phyloP scores from a whole-genome alignment of 805 yeast species.

The Yarrowia osloensis region DNA sequence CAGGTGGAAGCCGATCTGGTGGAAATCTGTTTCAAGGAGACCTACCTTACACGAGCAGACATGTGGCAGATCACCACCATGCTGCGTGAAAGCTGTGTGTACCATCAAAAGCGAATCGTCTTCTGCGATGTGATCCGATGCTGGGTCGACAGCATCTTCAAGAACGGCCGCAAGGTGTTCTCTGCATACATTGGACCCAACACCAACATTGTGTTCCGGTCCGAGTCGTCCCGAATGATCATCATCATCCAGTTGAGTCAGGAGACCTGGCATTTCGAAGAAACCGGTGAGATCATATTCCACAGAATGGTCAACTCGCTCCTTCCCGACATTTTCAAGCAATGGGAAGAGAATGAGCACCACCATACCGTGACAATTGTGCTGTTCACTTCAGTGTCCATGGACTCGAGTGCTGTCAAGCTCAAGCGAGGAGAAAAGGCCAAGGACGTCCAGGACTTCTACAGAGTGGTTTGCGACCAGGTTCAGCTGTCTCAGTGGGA shows the following conservation, averaged over 20 bases:
- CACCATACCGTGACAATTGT: conserved; percentile 92
- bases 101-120: conserved; percentile 62
- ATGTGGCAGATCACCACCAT: conserved; percentile 82
- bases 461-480: conserved; percentile 92
- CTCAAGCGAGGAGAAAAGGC: conserved; percentile 73
- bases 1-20: conserved; percentile 75
- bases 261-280: conserved; percentile 99
- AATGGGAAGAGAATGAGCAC: conserved; percentile 84
- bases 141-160: conserved; percentile 61
- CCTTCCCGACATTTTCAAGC: conserved; percentile 82
- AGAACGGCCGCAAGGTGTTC: conserved; percentile 66
- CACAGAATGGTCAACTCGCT: conserved; percentile 90
- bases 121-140: conserved; percentile 68
- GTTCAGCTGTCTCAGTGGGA: conserved; percentile 88
- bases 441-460: conserved; percentile 71
- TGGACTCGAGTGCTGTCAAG: conserved; percentile 36
- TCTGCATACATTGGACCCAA: conserved; percentile 73
- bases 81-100: conserved; percentile 64
- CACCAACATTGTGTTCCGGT: conserved; percentile 82
- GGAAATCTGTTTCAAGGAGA: conserved; percentile 78
- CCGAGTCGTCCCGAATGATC: conserved; percentile 83
- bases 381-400: conserved; percentile 77
- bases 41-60: conserved; percentile 81
- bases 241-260: conserved; percentile 85
- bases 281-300: conserved; percentile 90